phyloP scores from a whole-genome alignment of 352 stramenopile genomes.

The Pythium scleroteichum region DNA sequence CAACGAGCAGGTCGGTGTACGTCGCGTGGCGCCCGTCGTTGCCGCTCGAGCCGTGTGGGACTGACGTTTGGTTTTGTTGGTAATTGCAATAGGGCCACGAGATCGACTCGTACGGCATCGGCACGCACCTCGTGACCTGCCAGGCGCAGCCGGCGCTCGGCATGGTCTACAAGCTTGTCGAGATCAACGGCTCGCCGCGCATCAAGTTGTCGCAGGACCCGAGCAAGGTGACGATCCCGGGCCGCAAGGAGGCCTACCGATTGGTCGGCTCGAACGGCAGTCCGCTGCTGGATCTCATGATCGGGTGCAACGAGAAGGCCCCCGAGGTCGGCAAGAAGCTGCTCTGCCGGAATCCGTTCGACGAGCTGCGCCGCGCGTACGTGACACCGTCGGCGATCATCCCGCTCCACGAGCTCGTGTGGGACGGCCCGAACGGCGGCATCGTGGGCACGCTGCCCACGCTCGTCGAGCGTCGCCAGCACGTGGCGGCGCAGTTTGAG shows the following conservation, averaged over 20 bases:
- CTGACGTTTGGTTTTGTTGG: slow-evolving; percentile 19
- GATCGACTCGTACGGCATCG: slow-evolving; percentile 96
- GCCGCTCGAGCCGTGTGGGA: background rate
- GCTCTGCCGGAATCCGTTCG: slow-evolving; percentile 96
- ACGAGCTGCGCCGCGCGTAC: slow-evolving; percentile 92
- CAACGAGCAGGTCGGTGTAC: slow-evolving; percentile 83
- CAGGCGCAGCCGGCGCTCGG: slow-evolving; percentile 98
- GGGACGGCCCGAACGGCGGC: slow-evolving; percentile 84
- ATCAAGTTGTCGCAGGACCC: slow-evolving; percentile 99
- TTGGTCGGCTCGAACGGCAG: slow-evolving; percentile 88
- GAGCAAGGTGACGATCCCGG: slow-evolving; percentile 94
- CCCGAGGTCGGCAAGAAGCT: slow-evolving; percentile 84
- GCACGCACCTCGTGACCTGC: slow-evolving; percentile 97
- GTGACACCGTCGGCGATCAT: slow-evolving; percentile 92
- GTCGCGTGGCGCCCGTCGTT: slow-evolving; percentile 15
- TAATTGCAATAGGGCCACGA: slow-evolving; percentile 84
- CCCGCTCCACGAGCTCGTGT: slow-evolving; percentile 89
- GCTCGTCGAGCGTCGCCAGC: slow-evolving; percentile 79
- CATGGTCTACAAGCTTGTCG: slow-evolving; percentile 99
- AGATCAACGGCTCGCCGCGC: slow-evolving; percentile 93
- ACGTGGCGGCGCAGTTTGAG: slow-evolving; percentile 91
- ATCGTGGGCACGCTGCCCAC: slow-evolving; percentile 65
- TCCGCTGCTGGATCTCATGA: slow-evolving; percentile 91
- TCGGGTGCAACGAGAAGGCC: slow-evolving; percentile 78
- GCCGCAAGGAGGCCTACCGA: slow-evolving; percentile 90